A percentile compares a stretch with the other conserved stretches of the same genome.
Evolutionary conservation across 2,329 filamentous ascomycete species (phyloP).

Genomic region (Ophiostoma himal-ulmi): DNA sequence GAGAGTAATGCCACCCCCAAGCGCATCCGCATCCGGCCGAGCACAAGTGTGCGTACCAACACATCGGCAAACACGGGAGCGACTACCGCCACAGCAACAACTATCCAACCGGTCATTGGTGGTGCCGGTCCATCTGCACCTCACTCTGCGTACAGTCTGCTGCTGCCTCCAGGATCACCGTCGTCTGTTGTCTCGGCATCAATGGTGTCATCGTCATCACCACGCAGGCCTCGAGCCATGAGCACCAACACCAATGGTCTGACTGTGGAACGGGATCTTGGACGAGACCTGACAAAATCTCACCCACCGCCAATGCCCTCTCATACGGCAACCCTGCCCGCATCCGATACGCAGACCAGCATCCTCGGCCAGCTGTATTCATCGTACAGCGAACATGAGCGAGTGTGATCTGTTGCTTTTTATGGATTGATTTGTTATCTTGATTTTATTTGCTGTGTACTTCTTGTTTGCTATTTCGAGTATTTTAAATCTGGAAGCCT

Average conservation of each 20-base stretch:
- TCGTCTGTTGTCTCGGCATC: neutral
- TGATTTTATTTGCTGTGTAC: neutral
- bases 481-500: neutral
- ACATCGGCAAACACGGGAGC: neutral
- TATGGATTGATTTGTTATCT: neutral
- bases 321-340: slow-evolving; percentile 9
- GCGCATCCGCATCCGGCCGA: slow-evolving; percentile 8
- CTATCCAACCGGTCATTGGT: slow-evolving; percentile 8
- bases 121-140: neutral
- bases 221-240: neutral
- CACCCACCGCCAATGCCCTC: neutral
- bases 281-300: neutral
- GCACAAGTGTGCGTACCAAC: slow-evolving; percentile 10
- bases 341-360: slow-evolving; percentile 27
- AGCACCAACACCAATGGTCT: neutral
- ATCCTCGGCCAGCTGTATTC: slow-evolving; percentile 28
- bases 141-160: slow-evolving; percentile 17
- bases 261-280: neutral
- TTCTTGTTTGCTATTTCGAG: neutral
- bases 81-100: neutral
- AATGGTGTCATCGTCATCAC: slow-evolving; percentile 3
- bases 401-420: neutral
- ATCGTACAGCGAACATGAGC: slow-evolving; percentile 9
- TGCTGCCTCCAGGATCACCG: slow-evolving; percentile 11
- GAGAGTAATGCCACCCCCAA: neutral